Conservation (phyloP, 1,284 basidiomycete species). For the Ceratorhiza oryzae-sativae region DNA sequence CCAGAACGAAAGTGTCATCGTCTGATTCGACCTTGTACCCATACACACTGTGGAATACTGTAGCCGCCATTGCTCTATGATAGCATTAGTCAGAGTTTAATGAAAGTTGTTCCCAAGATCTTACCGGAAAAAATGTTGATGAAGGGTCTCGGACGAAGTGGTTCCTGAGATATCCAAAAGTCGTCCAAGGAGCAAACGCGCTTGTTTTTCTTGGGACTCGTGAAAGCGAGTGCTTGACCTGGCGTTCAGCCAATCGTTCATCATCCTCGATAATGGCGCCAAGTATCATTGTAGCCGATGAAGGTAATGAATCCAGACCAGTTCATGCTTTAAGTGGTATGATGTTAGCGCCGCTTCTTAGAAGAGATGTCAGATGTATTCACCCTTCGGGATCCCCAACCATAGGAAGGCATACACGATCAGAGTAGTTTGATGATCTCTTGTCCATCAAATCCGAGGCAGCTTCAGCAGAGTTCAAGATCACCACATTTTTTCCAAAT, state of each 20-base stretch:
- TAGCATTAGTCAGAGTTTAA: background rate
- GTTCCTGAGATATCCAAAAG: background rate
- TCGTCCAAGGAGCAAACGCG: background rate
- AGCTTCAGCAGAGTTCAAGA: background rate
- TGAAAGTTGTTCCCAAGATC: background rate
- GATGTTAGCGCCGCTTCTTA: background rate
- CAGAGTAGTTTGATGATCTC: conserved; percentile 13
- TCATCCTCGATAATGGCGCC: conserved; percentile 22
- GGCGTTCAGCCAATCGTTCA: conserved; percentile 24
- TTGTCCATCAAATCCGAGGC: conserved; percentile 11
- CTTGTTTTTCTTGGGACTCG: background rate
- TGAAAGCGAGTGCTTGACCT: background rate
- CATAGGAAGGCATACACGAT: conserved; percentile 9
- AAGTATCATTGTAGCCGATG: conserved; percentile 13
- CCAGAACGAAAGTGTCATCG: conserved; percentile 8
- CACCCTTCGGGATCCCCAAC: background rate
- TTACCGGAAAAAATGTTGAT: conserved; percentile 11
- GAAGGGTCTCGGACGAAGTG: background rate
- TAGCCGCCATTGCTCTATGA: conserved; percentile 7
- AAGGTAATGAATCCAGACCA: background rate
- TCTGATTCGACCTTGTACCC: background rate
- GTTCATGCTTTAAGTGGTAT: background rate
- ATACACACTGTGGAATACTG: conserved; percentile 12
- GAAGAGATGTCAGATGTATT: background rate
- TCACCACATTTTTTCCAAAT: background rate